Conservation (phyloP, 2,329 filamentous ascomycete genomes). For the Dothideomycetidae sp. region DNA sequence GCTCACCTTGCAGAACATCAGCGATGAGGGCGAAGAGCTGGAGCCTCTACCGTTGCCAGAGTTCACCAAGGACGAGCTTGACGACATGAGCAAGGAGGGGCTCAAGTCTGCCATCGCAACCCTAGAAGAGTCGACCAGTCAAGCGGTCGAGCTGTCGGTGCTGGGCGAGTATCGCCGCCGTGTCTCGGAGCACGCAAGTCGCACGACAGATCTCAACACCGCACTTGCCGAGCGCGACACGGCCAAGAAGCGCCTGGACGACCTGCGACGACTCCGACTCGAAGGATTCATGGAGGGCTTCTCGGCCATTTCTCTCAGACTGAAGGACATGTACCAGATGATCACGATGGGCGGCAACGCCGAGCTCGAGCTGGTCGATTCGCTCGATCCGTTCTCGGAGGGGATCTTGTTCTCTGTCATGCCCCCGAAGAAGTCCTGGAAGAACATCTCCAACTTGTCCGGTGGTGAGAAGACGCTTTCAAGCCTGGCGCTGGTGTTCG, state of each 20-base stretch:
- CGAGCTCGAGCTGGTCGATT: slow-evolving; percentile 92
- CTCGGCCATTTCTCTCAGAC: slow-evolving; percentile 75
- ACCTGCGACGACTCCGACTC: slow-evolving; percentile 74
- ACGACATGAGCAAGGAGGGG: slow-evolving; percentile 47
- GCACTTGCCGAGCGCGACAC: slow-evolving; percentile 67
- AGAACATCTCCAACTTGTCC: slow-evolving; percentile 91
- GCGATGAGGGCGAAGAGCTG: slow-evolving; percentile 41
- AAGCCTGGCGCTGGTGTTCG: slow-evolving; percentile 90
- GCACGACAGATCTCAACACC: slow-evolving; percentile 68
- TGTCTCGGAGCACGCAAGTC: slow-evolving; percentile 65
- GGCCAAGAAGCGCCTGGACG: slow-evolving; percentile 84
- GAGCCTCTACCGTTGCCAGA: slow-evolving; percentile 51
- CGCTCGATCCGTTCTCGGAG: slow-evolving; percentile 88
- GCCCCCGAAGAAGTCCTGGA: slow-evolving; percentile 99
- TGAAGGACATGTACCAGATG: slow-evolving; percentile 99
- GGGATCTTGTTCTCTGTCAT: slow-evolving; percentile 96
- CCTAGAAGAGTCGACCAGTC: slow-evolving; percentile 64
- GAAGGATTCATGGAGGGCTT: slow-evolving; percentile 99
- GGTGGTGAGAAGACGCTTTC: slow-evolving; percentile 96
- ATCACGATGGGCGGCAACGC: slow-evolving; percentile 99
- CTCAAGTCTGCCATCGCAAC: slow-evolving; percentile 51
- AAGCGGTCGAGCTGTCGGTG: slow-evolving; percentile 78
- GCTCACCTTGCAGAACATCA: slow-evolving; percentile 65
- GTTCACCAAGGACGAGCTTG: slow-evolving; percentile 59
- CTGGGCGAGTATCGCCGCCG: slow-evolving; percentile 77